phyloP scores from a whole-genome alignment of 2,329 filamentous ascomycete species.

The Blastomyces silverae region DNA sequence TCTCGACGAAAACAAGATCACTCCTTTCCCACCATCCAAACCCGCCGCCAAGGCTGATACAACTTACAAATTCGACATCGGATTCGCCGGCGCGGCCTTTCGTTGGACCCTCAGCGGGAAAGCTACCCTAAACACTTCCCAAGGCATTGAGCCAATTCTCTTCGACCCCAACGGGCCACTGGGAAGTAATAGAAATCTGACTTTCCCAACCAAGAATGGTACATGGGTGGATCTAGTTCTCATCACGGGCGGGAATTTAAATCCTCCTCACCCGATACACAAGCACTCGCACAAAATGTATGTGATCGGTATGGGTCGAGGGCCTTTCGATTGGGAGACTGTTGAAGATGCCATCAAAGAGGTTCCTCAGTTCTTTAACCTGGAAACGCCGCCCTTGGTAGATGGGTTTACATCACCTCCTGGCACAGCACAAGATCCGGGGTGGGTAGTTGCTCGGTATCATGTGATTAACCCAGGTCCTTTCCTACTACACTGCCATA shows the following conservation, averaged over 20 bases:
- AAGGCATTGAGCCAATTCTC: slow-evolving; percentile 29
- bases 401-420: slow-evolving; percentile 38
- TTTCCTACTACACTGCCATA: slow-evolving; percentile 48
- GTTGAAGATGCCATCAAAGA: slow-evolving; percentile 38
- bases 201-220: slow-evolving; percentile 32
- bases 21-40: slow-evolving; percentile 43
- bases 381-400: slow-evolving; percentile 39
- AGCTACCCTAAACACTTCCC: slow-evolving; percentile 9
- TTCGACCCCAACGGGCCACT: slow-evolving; percentile 27
- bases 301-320: slow-evolving; percentile 38
- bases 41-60: slow-evolving; percentile 41
- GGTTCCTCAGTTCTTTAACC: slow-evolving; percentile 40
- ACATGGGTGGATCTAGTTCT: slow-evolving; percentile 36
- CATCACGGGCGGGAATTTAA: slow-evolving; percentile 21
- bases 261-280: slow-evolving; percentile 42
- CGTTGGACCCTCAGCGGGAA: slow-evolving; percentile 20
- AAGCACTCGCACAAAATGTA: slow-evolving; percentile 45
- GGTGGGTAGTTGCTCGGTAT: slow-evolving; percentile 44
- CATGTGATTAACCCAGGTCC: slow-evolving; percentile 43
- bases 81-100: slow-evolving; percentile 14
- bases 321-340: slow-evolving; percentile 37
- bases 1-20: slow-evolving; percentile 40
- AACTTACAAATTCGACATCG: slow-evolving; percentile 36
- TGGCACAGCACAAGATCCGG: slow-evolving; percentile 21
- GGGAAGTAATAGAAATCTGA: slow-evolving; percentile 26